Base-by-base conservation (phyloP, 208 protist species). In the Spongospora subterranea region DNA sequence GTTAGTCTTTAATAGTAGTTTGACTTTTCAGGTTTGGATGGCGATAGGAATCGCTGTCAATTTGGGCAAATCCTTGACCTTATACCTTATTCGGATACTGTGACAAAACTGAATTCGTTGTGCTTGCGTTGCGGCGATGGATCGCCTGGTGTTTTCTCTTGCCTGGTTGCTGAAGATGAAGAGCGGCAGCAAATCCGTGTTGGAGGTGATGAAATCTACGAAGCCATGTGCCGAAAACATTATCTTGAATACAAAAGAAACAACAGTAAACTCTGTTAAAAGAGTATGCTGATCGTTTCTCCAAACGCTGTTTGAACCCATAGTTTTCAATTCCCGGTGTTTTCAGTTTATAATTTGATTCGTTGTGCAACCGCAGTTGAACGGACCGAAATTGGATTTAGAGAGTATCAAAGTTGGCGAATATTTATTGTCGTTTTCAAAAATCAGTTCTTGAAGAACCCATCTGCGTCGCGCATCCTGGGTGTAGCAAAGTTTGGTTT, bases 11-110 rank as follows among this genome's bases (percentile, higher is more conserved):
- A 60, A 24, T 24, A 29, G 6, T 60, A 60, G 24, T 60, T 24
- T 29, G 24, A 60, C 24, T 60, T 6, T 29, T 60, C 24, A 60
- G 71, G 71, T 82, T n/a, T 82, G 71, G 71, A 82, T n/a, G 71
- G 71, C n/a, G 71, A 82, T 35, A 35, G 71, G 17, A 43, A 82
- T 82, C 71, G 71, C 6, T 45, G 40, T 35, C 6, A 43, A 6
- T 82, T 82, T n/a, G 71, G 71, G 35, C 71, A 35, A 6, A n/a
- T 82, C 71, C n/a, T 82, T 20, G 71, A 82, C 71, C 71, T 82
- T 20, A 82, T 82, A 6, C 71, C 71, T 40, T 82, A 82, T 43
- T 6, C 71, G 6, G 71, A 82, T 82, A 20, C 11, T n/a, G 6
- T 82, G 13, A 82, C 71, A 6, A 82, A 82, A 35, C 71, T 82